phyloP scores from a whole-genome alignment of 148 eudicot species.

The Diospyros lotus region DNA sequence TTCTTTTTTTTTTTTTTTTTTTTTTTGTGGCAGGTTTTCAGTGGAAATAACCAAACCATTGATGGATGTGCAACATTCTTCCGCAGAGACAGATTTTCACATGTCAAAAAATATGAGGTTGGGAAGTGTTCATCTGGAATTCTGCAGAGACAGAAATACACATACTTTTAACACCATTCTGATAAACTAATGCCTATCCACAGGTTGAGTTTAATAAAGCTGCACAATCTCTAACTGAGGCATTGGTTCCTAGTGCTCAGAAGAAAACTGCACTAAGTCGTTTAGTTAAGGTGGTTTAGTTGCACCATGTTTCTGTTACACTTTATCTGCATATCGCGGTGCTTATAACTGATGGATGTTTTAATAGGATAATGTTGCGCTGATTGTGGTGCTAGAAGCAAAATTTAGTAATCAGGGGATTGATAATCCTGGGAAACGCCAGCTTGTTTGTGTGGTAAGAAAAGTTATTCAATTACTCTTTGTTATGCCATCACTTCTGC shows the following conservation, averaged over 20 bases:
- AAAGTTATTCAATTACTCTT: conserved; percentile 9
- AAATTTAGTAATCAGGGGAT: conserved; percentile 77
- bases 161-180: not conserved
- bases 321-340: not conserved
- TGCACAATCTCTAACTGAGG: conserved; percentile 96
- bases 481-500: not conserved
- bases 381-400: conserved; percentile 88
- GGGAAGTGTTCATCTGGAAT: not conserved
- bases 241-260: conserved; percentile 75
- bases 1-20: not conserved
- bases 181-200: conserved; percentile 5
- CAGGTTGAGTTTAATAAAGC: conserved; percentile 99
- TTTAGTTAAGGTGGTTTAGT: conserved; percentile 66
- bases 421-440: conserved; percentile 90
- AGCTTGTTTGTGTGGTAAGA: conserved; percentile 98
- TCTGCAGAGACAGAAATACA: not conserved
- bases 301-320: not conserved
- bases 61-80: conserved; percentile 99
- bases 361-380: conserved; percentile 87
- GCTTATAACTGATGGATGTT: conserved; percentile 4
- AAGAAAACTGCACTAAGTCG: conserved; percentile 82
- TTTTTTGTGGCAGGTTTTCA: conserved; percentile 43
- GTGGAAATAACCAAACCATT: conserved; percentile 45
- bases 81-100: conserved; percentile 96
- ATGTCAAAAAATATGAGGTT: conserved; percentile 99